Percentiles rank a stretch among this genome's conserved stretches.
Evolutionary conservation across 768 basidiomycete genomes (phyloP).

Genomic region (Leccinum barrowsii): DNA sequence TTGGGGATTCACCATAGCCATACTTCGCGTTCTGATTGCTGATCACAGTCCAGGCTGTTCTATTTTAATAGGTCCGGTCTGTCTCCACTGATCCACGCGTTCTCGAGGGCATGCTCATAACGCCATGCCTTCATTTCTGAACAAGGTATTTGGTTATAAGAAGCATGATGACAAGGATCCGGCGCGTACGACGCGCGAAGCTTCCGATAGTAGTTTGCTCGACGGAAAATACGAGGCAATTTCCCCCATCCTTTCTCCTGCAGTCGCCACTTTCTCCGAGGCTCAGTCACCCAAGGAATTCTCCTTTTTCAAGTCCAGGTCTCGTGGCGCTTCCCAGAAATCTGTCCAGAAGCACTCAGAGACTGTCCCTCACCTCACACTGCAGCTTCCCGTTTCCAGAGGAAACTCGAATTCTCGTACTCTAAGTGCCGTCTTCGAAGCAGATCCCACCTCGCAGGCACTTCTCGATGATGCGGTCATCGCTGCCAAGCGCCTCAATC

Average conservation of each 20-base stretch:
- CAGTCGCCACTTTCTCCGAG: slow-evolving; percentile 19
- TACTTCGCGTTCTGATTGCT: neutral
- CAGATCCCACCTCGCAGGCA: slow-evolving; percentile 46
- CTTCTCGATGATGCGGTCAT: slow-evolving; percentile 52
- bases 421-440: slow-evolving; percentile 58
- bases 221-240: slow-evolving; percentile 77
- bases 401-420: slow-evolving; percentile 44
- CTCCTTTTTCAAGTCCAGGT: slow-evolving; percentile 49
- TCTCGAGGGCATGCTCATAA: slow-evolving; percentile 13
- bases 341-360: slow-evolving; percentile 32
- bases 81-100: slow-evolving; percentile 11
- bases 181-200: slow-evolving; percentile 28
- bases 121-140: slow-evolving; percentile 63
- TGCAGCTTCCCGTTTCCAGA: slow-evolving; percentile 56
- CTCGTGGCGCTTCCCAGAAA: slow-evolving; percentile 36
- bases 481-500: slow-evolving; percentile 54
- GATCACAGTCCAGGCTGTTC: slow-evolving; percentile 5
- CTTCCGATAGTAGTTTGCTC: slow-evolving; percentile 47
- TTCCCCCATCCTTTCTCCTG: slow-evolving; percentile 43
- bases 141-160: slow-evolving; percentile 76
- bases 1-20: neutral
- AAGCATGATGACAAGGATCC: slow-evolving; percentile 53
- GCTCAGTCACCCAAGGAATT: slow-evolving; percentile 37
- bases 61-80: slow-evolving; percentile 5
- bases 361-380: slow-evolving; percentile 53